Percentiles rank a stretch among this genome's conserved stretches.
phyloP scores from a whole-genome alignment of 1,139 yeast genomes.

The Tardiomyces depauwii region DNA sequence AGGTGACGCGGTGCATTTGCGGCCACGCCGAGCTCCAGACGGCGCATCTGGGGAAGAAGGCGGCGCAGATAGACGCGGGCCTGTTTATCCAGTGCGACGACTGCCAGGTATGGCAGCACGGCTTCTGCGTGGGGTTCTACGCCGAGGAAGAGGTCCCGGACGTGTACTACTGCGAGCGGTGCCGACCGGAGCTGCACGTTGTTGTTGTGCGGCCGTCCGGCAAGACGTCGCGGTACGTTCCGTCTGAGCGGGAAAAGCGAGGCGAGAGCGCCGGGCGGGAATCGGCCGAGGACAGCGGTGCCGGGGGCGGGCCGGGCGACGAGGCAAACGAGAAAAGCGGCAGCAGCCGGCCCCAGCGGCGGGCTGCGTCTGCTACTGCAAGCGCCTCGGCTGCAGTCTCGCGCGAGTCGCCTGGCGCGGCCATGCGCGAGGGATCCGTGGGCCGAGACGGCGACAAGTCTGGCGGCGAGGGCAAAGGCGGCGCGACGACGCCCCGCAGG shows the following conservation, averaged over 20 bases:
- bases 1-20: constrained; percentile 84
- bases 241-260: constrained; percentile 17
- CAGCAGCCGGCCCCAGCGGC: too few species aligned
- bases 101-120: constrained; percentile 97
- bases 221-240: constrained; percentile 32
- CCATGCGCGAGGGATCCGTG: not conserved
- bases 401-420: too few species aligned
- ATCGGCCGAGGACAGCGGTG: not conserved
- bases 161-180: constrained; percentile 85
- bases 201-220: constrained; percentile 40
- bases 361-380: constrained; percentile 11
- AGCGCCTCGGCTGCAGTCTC: constrained; percentile 1
- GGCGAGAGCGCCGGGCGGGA: not conserved
- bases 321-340: constrained; percentile 4
- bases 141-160: constrained; percentile 74
- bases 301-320: constrained; percentile 1
- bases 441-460: constrained; percentile 9
- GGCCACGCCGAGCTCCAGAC: constrained; percentile 58
- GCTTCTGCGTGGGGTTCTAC: constrained; percentile 79
- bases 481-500: constrained; percentile 1
- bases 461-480: constrained; percentile 9
- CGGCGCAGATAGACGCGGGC: constrained; percentile 48
- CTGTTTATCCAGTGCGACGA: constrained; percentile 81
- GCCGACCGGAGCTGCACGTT: constrained; percentile 73
- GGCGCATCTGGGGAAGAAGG: constrained; percentile 19